Base-by-base conservation (phyloP, 1,284 basidiomycete species). In the Phellopilus nigrolimitatus region DNA sequence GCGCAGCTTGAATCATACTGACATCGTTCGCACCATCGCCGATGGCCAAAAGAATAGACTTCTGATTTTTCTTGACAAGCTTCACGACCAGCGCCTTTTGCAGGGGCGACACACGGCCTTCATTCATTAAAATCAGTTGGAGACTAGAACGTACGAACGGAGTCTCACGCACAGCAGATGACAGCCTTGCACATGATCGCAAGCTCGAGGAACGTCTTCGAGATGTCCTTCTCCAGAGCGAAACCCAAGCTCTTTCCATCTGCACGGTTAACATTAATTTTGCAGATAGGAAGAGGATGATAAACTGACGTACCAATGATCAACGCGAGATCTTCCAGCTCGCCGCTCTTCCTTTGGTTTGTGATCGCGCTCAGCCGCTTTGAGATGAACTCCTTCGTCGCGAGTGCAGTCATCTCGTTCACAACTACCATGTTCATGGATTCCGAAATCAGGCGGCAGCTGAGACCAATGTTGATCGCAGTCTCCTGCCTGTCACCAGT, bases 401-500 rank as follows among this genome's bases (percentile, higher is more conserved):
- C 93, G 31, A 82, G 79, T 13, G 84, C 76, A 17, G 78, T 91
- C 56, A 90, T 88, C 64, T 99, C 95, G 62, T 99, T 99, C 55
- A 99, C 86, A 52, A 95, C 89, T 48, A 95, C 87, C 71, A 99
- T 62, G 66, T 97, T 98, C 97, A 99, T 99, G 12, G 91, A 94
- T 70, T 99, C 97, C 2, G 93, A 94, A 55, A 99, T 98, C 57
- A 99, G 69, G 55, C 93, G 82, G 72, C 95, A 99, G 1, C 92
- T 95, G 76, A 99, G 84, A 45, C 97, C 97, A 58, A 99, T 99
- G 63, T 99, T 99, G 71, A 99, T 98, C 10, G 97, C 97, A 1
- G 97, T 99, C 70, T 99, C 97, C 71, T 99, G 95, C 56, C 95
- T 76, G 68, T 99, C 97, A 1, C 97, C 97, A 1, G 97, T 99